Conservation (phyloP, 202 grass and related monocot genomes). For the Carex sylvatica region DNA sequence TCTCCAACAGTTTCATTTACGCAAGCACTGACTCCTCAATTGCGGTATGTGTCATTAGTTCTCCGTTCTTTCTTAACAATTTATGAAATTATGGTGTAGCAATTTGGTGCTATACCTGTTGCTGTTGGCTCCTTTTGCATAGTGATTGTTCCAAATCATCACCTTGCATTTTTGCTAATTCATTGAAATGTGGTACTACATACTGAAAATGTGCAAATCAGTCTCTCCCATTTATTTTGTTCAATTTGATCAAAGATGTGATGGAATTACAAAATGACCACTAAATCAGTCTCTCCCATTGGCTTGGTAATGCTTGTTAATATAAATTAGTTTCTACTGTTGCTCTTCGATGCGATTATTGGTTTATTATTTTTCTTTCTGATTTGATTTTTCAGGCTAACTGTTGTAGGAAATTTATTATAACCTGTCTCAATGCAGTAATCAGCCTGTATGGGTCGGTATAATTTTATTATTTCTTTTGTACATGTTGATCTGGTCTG, state of each 20-base stretch:
- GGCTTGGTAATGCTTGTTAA: too few species aligned
- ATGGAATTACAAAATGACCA: background rate
- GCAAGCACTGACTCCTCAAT: background rate
- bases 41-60: background rate
- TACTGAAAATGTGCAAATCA: background rate
- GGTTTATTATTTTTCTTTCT: too few species aligned
- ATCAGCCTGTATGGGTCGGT: too few species aligned
- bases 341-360: too few species aligned
- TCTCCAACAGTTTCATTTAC: background rate
- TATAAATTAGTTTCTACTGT: too few species aligned
- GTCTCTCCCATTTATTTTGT: background rate
- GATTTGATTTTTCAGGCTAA: too few species aligned
- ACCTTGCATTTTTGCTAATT: background rate
- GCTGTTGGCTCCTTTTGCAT: background rate
- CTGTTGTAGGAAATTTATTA: too few species aligned
- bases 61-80: background rate
- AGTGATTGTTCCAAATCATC: background rate
- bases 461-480: too few species aligned
- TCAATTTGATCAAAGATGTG: background rate
- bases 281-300: too few species aligned
- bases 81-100: background rate
- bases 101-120: background rate
- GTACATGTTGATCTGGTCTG: too few species aligned
- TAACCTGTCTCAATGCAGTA: too few species aligned
- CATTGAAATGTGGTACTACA: background rate